Percentiles rank a stretch among this genome's conserved stretches.
These are phyloP conservation scores for Epipyxis sp. DNA, from an alignment of 108 stramenopile species.

Conservation along the genomic window DNA sequence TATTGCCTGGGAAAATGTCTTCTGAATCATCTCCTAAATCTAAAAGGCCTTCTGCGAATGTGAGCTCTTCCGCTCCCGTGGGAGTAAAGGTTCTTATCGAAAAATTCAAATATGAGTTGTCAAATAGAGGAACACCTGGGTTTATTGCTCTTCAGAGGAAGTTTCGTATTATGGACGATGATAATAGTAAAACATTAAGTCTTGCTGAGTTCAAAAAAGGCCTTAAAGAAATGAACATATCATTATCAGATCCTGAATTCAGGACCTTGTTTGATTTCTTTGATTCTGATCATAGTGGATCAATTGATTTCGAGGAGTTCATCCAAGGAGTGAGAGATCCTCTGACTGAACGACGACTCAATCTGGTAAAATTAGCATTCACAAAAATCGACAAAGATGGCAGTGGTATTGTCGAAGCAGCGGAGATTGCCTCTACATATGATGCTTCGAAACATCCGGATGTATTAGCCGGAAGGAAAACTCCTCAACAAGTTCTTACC, in stretches of 20 bases:
- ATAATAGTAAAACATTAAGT: conserved; percentile 39
- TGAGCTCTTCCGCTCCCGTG: not conserved
- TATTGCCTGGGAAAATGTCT: not conserved
- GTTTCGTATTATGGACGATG: conserved; percentile 59
- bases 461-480: conserved; percentile 39
- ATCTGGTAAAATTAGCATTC: conserved; percentile 41
- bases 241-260: conserved; percentile 51
- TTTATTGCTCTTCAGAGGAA: conserved; percentile 48
- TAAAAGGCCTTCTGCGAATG: not conserved
- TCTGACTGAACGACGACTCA: conserved; percentile 17
- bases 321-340: conserved; percentile 43
- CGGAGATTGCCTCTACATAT: conserved; percentile 36
- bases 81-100: conserved; percentile 16
- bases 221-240: conserved; percentile 52
- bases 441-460: conserved; percentile 52
- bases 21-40: not conserved
- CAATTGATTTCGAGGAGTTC: conserved; percentile 58
- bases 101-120: conserved; percentile 23
- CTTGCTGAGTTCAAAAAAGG: conserved; percentile 58
- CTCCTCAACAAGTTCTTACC: conserved; percentile 32
- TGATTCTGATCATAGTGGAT: conserved; percentile 49
- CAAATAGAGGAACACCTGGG: conserved; percentile 32
- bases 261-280: conserved; percentile 56
- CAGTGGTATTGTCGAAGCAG: conserved; percentile 31
- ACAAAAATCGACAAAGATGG: conserved; percentile 35